Evolutionary conservation across 306 rosid genomes (phyloP), one percentile per base, ranked within the genome.

Genomic region (Fragaria vesca): DNA sequence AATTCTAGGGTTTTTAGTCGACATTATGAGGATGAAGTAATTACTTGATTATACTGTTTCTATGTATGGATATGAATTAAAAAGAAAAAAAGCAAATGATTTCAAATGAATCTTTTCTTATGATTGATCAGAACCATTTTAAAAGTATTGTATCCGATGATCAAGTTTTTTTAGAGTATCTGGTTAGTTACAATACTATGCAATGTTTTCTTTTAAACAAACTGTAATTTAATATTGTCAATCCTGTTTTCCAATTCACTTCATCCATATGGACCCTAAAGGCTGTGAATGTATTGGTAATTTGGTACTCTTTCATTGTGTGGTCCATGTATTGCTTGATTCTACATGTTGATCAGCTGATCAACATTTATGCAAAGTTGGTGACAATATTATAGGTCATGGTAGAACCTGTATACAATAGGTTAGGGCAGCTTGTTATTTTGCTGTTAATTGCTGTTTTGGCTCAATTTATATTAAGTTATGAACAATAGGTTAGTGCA

Each of bases 321-420:
- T 72, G 66, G 60, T 54, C 66, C 50, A 6, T 36, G 36, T n/a
- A 40, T 72, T 72, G 62, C 51, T 36, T 72, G 26, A 28, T 28
- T 28, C 30, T 28, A 28, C 30, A 28, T 28, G 30, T 28, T 28
- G 30, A 28, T 28, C 30, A 28, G 30, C 30, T 28, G 30, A 12
- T 30, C 21, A 40, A 11, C 28, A 38, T 13, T 40, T 28, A 28
- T 55, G 52, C 24, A 38, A 26, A 55, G 32, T 40, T 42, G 43
- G 50, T 34, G 58, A 12, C 77, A 38, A 15, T 21, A 40, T 21
- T 57, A 58, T 26, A 42, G 47, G 1, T 40, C 8, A 40, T 40
- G 6, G 10, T 7, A 28, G 30, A 28, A 28, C 30, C 1, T 28
- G 30, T 28, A 28, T 24, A 24, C 26, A 24, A 24, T 24, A 24